Base-by-base conservation (phyloP, 148 eudicot genomes). In the Arctostaphylos glauca region DNA sequence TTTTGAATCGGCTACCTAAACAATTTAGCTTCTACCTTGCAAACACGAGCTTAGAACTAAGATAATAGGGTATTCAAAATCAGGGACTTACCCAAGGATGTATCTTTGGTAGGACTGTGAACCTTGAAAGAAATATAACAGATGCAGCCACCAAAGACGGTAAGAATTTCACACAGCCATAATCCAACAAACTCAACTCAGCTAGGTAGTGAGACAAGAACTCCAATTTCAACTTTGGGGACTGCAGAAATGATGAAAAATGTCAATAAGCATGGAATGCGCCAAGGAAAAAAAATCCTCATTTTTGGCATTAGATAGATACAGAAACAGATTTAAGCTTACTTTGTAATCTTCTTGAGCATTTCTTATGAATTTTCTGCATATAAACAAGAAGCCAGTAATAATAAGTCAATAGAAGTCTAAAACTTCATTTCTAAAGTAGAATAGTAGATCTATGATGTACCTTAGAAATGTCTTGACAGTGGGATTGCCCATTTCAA, bases 111-210 rank as follows among this genome's bases (percentile, higher is more conserved):
- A 80, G 80, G 5, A 88, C 48, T 8, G 92, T 93, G 80, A 94
- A 88, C 67, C 90, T 89, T 59, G 98, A 88, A 16, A 96, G 92
- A 81, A 91, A 96, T 13, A 91, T 77, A 46, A 88, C 97, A 14
- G 99, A 87, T 58, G 98, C 99, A 64, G 99, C 95, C 70, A 96
- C 87, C 84, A 88, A 68, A 70, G 99, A 96, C 58, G 99, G 99
- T 86, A 92, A 84, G 88, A 89, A 92, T 83, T 90, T 90, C 23
- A 96, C 74, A 62, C 97, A 92, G 38, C 91, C 92, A 80, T 90
- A 90, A 67, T 96, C 99, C 25, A 96, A 81, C 85, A 96, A 89
- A 71, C 95, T 96, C 38, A 96, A 86, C 86, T 96, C 99, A 13
- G 98, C 94, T 46, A 96, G 81, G 85, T 93, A 94, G 84, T 86